These are phyloP conservation scores for Lichenothelia convexa DNA, from an alignment of 495 filamentous ascomycete genomes.

Conservation along the genomic window DNA sequence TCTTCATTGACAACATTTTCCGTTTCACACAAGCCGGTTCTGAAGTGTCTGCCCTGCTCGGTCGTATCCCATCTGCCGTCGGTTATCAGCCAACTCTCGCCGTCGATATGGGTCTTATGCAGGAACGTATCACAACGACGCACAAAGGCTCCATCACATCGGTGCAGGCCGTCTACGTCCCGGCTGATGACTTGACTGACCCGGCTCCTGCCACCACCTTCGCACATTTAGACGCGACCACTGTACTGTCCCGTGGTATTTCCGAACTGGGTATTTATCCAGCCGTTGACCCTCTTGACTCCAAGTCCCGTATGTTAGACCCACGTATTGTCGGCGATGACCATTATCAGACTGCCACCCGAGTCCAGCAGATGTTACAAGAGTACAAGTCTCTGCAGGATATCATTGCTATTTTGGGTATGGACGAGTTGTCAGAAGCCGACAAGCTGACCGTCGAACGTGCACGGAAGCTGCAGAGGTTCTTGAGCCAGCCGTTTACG, in stretches of 20 bases:
- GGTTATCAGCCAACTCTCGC: slow-evolving; percentile 99
- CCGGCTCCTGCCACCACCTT: slow-evolving; percentile 98
- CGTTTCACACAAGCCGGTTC: slow-evolving; percentile 99
- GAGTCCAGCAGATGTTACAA: slow-evolving; percentile 96
- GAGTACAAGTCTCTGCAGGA: slow-evolving; percentile 99
- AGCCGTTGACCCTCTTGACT: slow-evolving; percentile 97
- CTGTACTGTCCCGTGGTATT: slow-evolving; percentile 99
- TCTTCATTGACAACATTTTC: slow-evolving; percentile 99
- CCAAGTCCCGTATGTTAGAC: slow-evolving; percentile 99
- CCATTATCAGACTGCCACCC: slow-evolving; percentile 86
- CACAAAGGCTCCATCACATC: slow-evolving; percentile 99
- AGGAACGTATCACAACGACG: slow-evolving; percentile 99
- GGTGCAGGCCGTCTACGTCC: slow-evolving; percentile 99
- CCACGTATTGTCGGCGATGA: slow-evolving; percentile 94
- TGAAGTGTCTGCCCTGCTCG: slow-evolving; percentile 97
- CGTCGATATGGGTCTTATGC: slow-evolving; percentile 99
- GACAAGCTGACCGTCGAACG: slow-evolving; percentile 99
- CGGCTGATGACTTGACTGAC: slow-evolving; percentile 99
- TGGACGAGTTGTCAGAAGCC: slow-evolving; percentile 97
- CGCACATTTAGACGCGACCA: slow-evolving; percentile 99
- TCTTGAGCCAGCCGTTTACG: slow-evolving; percentile 97
- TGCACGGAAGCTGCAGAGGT: slow-evolving; percentile 98
- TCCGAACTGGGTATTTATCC: slow-evolving; percentile 99
- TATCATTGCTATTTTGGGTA: slow-evolving; percentile 99
- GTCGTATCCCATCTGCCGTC: slow-evolving; percentile 99